Conservation (phyloP, 2,329 filamentous ascomycete genomes). For the Epichloe baconii region DNA sequence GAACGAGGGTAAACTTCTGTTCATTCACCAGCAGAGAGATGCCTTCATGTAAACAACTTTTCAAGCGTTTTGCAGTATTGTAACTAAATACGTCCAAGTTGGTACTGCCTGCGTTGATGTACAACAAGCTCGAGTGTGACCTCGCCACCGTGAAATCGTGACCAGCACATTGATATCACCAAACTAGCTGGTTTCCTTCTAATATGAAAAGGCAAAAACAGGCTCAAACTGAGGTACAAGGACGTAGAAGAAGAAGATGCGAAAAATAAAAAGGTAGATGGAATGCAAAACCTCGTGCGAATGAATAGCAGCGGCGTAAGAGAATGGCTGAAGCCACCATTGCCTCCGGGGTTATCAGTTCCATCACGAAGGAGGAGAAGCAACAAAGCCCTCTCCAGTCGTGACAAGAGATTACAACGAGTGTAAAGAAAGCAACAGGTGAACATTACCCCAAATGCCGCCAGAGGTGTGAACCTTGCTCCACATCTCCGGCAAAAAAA, state of each 20-base stretch:
- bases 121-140: constrained; percentile 1
- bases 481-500: neutral
- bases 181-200: neutral
- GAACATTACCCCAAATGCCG: neutral
- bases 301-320: neutral
- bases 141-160: constrained; percentile 16
- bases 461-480: neutral
- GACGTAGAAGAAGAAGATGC: neutral
- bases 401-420: constrained; percentile 37
- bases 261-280: neutral
- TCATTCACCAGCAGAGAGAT: neutral
- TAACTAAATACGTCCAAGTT: neutral
- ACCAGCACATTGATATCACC: constrained; percentile 18
- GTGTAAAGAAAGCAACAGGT: constrained; percentile 28
- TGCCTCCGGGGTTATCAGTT: neutral
- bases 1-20: no score
- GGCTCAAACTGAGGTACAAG: neutral
- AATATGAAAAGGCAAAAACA: neutral
- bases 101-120: no score
- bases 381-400: constrained; percentile 20
- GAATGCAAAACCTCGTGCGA: neutral
- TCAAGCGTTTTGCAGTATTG: constrained; percentile 2
- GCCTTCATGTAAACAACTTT: neutral
- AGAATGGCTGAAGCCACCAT: neutral
- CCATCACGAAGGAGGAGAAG: neutral